Conservation (phyloP, 495 filamentous ascomycete genomes). For the Penicillium argentinense region DNA sequence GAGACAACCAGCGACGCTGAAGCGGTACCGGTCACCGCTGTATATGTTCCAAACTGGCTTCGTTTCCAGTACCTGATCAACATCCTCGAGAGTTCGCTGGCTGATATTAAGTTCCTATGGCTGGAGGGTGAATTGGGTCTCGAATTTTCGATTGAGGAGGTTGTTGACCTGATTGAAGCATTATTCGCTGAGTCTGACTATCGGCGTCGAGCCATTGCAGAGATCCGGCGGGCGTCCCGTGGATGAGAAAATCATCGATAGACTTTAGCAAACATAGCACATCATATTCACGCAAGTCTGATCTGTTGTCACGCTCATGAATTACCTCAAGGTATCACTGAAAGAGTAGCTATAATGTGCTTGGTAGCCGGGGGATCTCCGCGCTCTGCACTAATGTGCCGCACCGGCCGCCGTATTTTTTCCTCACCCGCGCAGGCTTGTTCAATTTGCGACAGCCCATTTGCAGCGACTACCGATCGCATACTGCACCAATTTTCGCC, state of each 20-base stretch:
- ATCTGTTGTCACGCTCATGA: too few relatives aligned
- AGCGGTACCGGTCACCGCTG: slow-evolving; percentile 62
- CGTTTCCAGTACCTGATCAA: slow-evolving; percentile 86
- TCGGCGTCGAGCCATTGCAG: slow-evolving; percentile 71
- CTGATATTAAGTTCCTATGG: slow-evolving; percentile 88
- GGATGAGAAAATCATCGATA: slow-evolving; percentile 3
- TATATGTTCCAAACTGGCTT: slow-evolving; percentile 83
- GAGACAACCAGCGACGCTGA: slow-evolving; percentile 38
- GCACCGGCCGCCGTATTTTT: slow-evolving; percentile 49
- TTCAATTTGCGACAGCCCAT: slow-evolving; percentile 32
- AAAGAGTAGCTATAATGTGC: too few relatives aligned
- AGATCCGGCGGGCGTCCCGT: slow-evolving; percentile 59
- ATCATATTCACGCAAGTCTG: too few relatives aligned
- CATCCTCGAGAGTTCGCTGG: slow-evolving; percentile 85
- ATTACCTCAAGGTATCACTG: too few relatives aligned
- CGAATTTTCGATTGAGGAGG: slow-evolving; percentile 80
- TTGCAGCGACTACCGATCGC: slow-evolving; percentile 18
- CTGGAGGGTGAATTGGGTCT: slow-evolving; percentile 78
- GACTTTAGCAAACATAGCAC: slow-evolving; percentile 1
- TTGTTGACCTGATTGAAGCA: slow-evolving; percentile 82
- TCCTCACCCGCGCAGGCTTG: slow-evolving; percentile 34
- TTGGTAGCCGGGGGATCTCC: slow-evolving; percentile 37
- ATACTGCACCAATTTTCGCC: slow-evolving; percentile 11
- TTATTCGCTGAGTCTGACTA: slow-evolving; percentile 88
- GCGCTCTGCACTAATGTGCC: slow-evolving; percentile 45